These are phyloP conservation scores for Cyclocybe cylindracea DNA, from an alignment of 768 basidiomycete species.

Conservation along the genomic window DNA sequence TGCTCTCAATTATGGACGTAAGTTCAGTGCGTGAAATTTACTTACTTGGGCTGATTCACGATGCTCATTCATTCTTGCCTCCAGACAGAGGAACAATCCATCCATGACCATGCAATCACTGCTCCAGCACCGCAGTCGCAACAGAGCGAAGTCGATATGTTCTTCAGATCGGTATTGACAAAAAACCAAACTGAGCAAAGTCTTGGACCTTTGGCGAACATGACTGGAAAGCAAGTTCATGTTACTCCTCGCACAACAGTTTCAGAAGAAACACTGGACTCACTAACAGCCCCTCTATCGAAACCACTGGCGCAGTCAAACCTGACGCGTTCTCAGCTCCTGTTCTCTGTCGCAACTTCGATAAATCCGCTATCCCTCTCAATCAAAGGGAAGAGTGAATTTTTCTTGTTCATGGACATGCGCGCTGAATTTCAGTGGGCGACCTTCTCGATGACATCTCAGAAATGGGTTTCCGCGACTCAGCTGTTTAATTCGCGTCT, in stretches of 20 bases:
- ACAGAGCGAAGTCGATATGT: too few relatives aligned
- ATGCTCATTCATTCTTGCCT: too few relatives aligned
- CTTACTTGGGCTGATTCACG: too few relatives aligned
- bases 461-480: not conserved
- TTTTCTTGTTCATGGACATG: slow-evolving; percentile 6
- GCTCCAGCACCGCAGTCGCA: too few relatives aligned
- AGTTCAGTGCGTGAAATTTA: too few relatives aligned
- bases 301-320: not conserved
- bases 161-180: too few relatives aligned
- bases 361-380: not conserved
- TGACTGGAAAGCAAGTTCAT: not conserved
- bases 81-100: too few relatives aligned
- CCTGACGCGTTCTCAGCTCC: not conserved
- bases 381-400: not conserved
- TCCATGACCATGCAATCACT: too few relatives aligned
- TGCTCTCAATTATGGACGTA: too few relatives aligned
- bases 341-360: not conserved
- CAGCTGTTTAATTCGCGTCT: not conserved
- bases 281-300: not conserved
- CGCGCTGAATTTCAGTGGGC: not conserved
- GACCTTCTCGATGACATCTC: not conserved
- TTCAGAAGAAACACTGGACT: not conserved
- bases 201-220: too few relatives aligned
- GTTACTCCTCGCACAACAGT: not conserved
- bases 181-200: too few relatives aligned